These are phyloP conservation scores for Chlorella sp. DNA, from an alignment of 139 green algal genomes.

Conservation along the genomic window DNA sequence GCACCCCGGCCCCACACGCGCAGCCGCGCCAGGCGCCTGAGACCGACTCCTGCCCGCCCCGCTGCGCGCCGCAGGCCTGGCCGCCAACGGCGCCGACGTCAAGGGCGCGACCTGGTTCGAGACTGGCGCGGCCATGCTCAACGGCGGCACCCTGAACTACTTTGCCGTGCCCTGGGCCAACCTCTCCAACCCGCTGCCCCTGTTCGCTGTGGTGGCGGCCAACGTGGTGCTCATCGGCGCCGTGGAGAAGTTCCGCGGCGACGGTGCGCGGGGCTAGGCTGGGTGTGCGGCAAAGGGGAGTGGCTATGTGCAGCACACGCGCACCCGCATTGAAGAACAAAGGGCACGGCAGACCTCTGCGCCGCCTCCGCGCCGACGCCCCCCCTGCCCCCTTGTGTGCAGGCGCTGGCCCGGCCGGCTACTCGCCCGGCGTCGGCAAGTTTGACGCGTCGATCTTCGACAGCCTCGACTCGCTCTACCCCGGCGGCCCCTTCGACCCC, in stretches of 20 bases:
- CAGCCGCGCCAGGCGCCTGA: too few species aligned
- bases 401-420: constrained; percentile 83
- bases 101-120: constrained; percentile 92
- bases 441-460: constrained; percentile 88
- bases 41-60: too few species aligned
- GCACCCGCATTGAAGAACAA: too few species aligned
- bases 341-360: too few species aligned
- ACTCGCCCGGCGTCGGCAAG: constrained; percentile 90
- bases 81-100: constrained; percentile 88
- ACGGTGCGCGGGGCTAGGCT: background rate
- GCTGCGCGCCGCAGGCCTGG: too few species aligned
- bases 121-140: constrained; percentile 92
- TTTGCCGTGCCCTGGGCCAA: constrained; percentile 90
- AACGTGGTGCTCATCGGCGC: constrained; percentile 87
- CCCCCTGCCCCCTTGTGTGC: background rate
- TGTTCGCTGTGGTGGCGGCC: constrained; percentile 76
- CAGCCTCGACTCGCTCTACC: constrained; percentile 91
- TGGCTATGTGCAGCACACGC: too few species aligned
- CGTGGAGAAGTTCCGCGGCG: constrained; percentile 85
- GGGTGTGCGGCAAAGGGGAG: too few species aligned
- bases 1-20: too few species aligned
- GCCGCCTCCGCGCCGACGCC: too few species aligned
- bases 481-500: constrained; percentile 96
- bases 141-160: constrained; percentile 94
- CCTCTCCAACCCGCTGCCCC: constrained; percentile 89